A percentile compares a stretch with the other conserved stretches of the same genome.
Evolutionary conservation across 1,139 yeast genomes (phyloP).

Genomic region (Taphrina betulina): DNA sequence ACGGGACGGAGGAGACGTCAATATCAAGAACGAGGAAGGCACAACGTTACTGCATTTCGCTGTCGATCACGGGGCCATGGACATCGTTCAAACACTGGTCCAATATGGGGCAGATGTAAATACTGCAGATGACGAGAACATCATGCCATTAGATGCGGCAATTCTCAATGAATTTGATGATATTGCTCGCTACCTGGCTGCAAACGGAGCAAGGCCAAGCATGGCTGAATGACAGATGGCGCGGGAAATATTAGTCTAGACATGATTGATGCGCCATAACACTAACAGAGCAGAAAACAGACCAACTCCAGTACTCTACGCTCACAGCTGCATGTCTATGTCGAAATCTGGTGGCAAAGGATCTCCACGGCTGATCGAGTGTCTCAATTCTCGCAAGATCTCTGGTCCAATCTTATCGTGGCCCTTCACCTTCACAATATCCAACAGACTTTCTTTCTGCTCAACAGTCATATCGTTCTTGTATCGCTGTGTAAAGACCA

Average conservation of each 20-base stretch:
- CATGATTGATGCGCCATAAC: neutral
- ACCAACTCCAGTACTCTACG: too few relatives aligned
- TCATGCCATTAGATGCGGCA: conserved; percentile 11
- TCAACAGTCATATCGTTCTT: conserved; percentile 97
- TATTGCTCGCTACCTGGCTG: neutral
- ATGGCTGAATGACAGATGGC: too few relatives aligned
- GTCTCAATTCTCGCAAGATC: conserved; percentile 85
- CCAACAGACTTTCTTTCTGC: conserved; percentile 89
- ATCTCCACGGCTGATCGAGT: conserved; percentile 61
- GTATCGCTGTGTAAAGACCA: conserved; percentile 91
- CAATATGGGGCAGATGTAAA: neutral
- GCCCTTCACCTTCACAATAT: conserved; percentile 83
- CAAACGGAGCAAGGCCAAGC: neutral
- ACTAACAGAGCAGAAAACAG: neutral
- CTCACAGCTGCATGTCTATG: conserved; percentile 27
- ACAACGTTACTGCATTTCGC: conserved; percentile 25
- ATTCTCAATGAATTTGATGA: conserved; percentile 3
- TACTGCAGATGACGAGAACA: conserved; percentile 16
- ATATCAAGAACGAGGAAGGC: conserved; percentile 16
- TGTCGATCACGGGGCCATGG: conserved; percentile 10
- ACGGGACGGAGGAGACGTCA: conserved; percentile 4
- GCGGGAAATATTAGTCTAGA: too few relatives aligned
- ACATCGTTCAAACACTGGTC: conserved; percentile 5
- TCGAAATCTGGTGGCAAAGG: conserved; percentile 30
- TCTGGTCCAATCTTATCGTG: conserved; percentile 91